phyloP scores from a whole-genome alignment of 1,284 basidiomycete species.

The Malassezia yamatoensis region DNA sequence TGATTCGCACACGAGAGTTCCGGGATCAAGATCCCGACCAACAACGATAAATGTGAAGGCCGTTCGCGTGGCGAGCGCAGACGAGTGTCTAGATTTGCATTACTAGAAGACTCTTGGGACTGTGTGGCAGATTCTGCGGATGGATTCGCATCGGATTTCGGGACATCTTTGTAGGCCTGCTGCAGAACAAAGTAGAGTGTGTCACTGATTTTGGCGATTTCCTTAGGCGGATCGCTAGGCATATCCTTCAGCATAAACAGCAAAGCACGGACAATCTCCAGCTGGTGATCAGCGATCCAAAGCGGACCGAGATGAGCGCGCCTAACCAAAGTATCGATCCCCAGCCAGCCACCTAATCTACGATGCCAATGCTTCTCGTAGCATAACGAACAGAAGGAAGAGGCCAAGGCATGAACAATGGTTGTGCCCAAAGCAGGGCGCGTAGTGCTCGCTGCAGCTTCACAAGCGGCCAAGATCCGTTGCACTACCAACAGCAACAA shows the following conservation, averaged over 20 bases:
- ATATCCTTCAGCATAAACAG: slow-evolving; percentile 92
- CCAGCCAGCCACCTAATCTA: slow-evolving; percentile 47
- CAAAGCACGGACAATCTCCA: slow-evolving; percentile 81
- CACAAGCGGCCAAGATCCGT: slow-evolving; percentile 28
- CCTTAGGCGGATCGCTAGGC: slow-evolving; percentile 74
- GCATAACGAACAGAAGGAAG: slow-evolving; percentile 44
- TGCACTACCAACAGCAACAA: slow-evolving; percentile 34
- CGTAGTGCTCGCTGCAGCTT: slow-evolving; percentile 26
- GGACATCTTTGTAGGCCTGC: slow-evolving; percentile 27
- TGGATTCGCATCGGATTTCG: slow-evolving; percentile 9
- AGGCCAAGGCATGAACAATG: slow-evolving; percentile 41
- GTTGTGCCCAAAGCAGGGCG: slow-evolving; percentile 34
- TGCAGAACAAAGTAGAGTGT: slow-evolving; percentile 69
- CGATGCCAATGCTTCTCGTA: slow-evolving; percentile 47
- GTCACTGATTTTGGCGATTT: slow-evolving; percentile 68
- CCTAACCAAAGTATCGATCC: slow-evolving; percentile 40
- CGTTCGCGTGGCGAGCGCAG: slow-evolving; percentile 16
- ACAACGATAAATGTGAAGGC: slow-evolving; percentile 48
- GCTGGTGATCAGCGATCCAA: slow-evolving; percentile 78
- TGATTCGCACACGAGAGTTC: slow-evolving; percentile 81
- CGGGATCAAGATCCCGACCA: slow-evolving; percentile 75
- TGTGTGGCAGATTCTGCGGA: slow-evolving; percentile 13
- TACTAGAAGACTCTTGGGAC: background rate
- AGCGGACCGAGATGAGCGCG: slow-evolving; percentile 54
- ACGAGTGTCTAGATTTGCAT: slow-evolving; percentile 17